Evolutionary conservation across 352 stramenopile species (phyloP).

Genomic region (Blastocystis sp.): DNA sequence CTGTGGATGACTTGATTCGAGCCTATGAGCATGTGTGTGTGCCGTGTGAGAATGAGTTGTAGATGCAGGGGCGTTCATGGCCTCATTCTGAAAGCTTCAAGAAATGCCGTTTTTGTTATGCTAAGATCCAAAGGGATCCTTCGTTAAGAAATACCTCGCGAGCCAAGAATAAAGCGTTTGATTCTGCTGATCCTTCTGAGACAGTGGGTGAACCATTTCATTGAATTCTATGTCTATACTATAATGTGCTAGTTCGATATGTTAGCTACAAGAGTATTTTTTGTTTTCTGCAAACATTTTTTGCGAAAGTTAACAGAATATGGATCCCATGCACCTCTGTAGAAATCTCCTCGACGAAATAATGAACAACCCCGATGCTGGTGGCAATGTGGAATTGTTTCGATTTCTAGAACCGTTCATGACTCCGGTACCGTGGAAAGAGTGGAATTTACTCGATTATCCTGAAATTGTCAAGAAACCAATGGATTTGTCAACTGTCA

Average conservation of each 20-base stretch:
- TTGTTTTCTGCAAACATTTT: background rate
- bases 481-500: conserved; percentile 59
- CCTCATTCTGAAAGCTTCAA: background rate
- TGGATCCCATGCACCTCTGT: background rate
- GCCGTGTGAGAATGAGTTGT: background rate
- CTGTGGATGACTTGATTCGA: background rate
- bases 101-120: background rate
- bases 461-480: conserved; percentile 52
- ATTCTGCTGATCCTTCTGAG: background rate
- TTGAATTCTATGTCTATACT: background rate
- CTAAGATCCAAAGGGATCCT: background rate
- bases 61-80: background rate
- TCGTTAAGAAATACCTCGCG: background rate
- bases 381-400: background rate
- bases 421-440: conserved; percentile 47
- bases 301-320: background rate
- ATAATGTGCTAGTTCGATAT: background rate
- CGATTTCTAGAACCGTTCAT: conserved; percentile 1
- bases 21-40: background rate
- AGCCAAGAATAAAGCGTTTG: background rate
- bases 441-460: conserved; percentile 61
- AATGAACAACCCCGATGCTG: background rate
- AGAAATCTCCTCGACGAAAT: background rate
- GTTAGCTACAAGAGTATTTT: background rate
- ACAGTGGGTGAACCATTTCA: background rate